phyloP scores from a whole-genome alignment of 2,329 filamentous ascomycete genomes.

The Diaporthe sp. region DNA sequence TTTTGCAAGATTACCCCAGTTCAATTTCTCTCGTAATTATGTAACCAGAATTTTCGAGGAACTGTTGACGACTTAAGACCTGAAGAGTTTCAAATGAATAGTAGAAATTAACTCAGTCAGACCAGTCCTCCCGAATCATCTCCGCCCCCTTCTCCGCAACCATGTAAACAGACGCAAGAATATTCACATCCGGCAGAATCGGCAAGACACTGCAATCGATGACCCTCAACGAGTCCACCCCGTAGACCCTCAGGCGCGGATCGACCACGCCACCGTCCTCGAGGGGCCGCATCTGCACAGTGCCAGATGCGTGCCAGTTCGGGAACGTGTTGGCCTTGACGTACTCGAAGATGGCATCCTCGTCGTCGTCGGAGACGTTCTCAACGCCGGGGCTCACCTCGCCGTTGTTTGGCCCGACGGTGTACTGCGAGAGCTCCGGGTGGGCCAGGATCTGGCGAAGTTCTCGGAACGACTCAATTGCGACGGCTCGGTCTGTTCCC shows the following conservation, averaged over 20 bases:
- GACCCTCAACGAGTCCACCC: constrained; percentile 53
- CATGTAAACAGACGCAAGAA: constrained; percentile 41
- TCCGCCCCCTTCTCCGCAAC: constrained; percentile 49
- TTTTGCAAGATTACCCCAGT: not conserved
- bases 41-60: too few relatives aligned
- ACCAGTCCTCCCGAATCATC: constrained; percentile 22
- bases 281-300: constrained; percentile 3
- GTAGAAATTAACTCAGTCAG: not conserved
- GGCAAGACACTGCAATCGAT: constrained; percentile 57
- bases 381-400: constrained; percentile 43
- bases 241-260: constrained; percentile 53
- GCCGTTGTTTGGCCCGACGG: constrained; percentile 43
- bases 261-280: constrained; percentile 55
- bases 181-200: constrained; percentile 50
- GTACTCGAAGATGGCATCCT: constrained; percentile 45
- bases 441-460: constrained; percentile 47
- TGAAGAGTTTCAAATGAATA: too few relatives aligned
- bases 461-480: constrained; percentile 50
- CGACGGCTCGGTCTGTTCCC: constrained; percentile 47
- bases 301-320: constrained; percentile 42
- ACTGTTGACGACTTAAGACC: not conserved
- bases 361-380: constrained; percentile 42
- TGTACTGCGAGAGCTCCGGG: constrained; percentile 43
- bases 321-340: constrained; percentile 46
- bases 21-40: not conserved